These are phyloP conservation scores for Erysimum cheiri DNA, from an alignment of 441 rosid genomes.

Conservation along the genomic window DNA sequence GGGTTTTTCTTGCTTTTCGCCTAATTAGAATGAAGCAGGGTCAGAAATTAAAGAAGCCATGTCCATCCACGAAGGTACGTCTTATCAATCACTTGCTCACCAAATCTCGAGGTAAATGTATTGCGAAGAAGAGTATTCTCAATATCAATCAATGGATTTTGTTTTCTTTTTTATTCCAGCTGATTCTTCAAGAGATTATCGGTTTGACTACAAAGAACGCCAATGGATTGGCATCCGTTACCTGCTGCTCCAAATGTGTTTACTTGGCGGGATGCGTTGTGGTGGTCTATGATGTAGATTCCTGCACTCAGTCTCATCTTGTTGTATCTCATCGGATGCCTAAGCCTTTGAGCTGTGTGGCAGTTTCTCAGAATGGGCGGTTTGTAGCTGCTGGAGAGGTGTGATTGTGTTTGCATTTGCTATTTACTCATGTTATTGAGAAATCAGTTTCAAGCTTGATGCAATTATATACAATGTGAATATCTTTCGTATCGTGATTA, in stretches of 20 bases:
- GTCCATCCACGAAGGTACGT: slow-evolving; percentile 58
- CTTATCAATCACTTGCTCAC: slow-evolving; percentile 24
- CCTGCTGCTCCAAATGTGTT: slow-evolving; percentile 52
- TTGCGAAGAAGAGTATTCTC: too few relatives aligned
- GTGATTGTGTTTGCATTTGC: slow-evolving; percentile 6
- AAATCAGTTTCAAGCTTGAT: neutral
- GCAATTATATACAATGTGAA: neutral
- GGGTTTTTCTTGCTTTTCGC: neutral
- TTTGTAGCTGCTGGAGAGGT: slow-evolving; percentile 90
- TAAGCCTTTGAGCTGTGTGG: slow-evolving; percentile 72
- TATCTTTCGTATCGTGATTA: slow-evolving; percentile 13
- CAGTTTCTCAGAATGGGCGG: slow-evolving; percentile 67
- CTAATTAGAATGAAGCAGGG: slow-evolving; percentile 53
- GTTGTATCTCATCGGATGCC: slow-evolving; percentile 70
- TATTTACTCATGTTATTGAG: neutral
- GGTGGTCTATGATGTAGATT: slow-evolving; percentile 65
- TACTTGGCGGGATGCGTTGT: slow-evolving; percentile 85
- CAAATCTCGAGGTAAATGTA: slow-evolving; percentile 26
- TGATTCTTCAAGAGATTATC: slow-evolving; percentile 65
- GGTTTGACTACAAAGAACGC: slow-evolving; percentile 72
- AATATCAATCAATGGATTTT: neutral
- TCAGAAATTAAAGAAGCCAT: slow-evolving; percentile 59
- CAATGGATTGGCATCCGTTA: slow-evolving; percentile 68
- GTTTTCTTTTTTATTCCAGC: slow-evolving; percentile 44
- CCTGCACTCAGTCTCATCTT: slow-evolving; percentile 68